Base-by-base conservation (phyloP, 2,329 filamentous ascomycete genomes). In the Cladosporium halotolerans region DNA sequence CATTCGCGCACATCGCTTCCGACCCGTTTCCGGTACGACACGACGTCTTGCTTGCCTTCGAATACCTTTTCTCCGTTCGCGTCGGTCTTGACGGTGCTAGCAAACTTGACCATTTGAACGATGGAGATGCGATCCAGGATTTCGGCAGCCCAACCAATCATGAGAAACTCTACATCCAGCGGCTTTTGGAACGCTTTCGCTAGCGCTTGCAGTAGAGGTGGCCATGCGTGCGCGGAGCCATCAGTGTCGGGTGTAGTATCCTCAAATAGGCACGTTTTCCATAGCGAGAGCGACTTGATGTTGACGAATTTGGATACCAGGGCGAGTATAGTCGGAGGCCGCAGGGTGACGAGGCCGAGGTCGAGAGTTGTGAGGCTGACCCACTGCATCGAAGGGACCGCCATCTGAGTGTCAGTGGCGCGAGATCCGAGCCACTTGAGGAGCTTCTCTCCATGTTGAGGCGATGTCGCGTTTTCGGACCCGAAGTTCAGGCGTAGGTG, bases 401-500 rank as follows among this genome's bases (percentile, higher is more conserved):
- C 4, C 2, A 9, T 38, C 9, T 9, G 16, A 13, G 41, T 44
- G 4, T 11, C 3, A 16, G 11, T 16, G 8, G 32, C 47, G n/a
- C 9, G 9, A 18, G 40, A 32, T 4, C 31, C 31, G 0, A 51
- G 23, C 31, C 48, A 7, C 9, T 28, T n/a, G n/a, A 32, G 4
- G 36, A 32, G n/a, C 10, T 9, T 10, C 1, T 41, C 28, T 11
- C 34, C 8, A 11, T 18, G 3, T 0, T n/a, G 9, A 5, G 18
- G 34, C 10, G 4, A 13, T 5, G 36, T 14, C 8, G 8, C 47
- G n/a, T 54, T 28, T 10, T 23, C 7, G 1, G 9, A 39, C 3
- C 39, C 39, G 44, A 66, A 66, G 43, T 66, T 66, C 16, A 66
- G 46, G 10, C 63, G 56, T 9, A 66, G 52, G 8, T 41, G 40